A percentile compares a stretch with the other conserved stretches of the same genome.
Conservation (phyloP, 163 green algal species). For the Scenedesmus sp. region DNA sequence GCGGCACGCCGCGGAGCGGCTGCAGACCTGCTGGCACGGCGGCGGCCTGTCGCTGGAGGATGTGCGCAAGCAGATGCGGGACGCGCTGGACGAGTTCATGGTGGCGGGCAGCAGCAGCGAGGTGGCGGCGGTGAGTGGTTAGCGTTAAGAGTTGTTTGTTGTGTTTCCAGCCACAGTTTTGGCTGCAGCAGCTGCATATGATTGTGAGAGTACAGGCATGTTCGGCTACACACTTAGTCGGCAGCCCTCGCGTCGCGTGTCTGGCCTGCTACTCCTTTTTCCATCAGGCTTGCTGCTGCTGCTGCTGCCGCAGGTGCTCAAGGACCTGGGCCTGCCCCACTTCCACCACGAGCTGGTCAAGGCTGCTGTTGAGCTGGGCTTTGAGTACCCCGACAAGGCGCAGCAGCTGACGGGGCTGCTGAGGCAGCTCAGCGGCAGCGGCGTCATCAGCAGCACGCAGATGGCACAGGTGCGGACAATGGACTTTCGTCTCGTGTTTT, state of each 20-base stretch:
- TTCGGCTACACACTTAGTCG: neutral
- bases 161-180: too few relatives aligned
- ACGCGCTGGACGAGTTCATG: slow-evolving; percentile 62
- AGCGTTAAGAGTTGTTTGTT: too few relatives aligned
- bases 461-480: slow-evolving; percentile 49
- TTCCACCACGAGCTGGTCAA: slow-evolving; percentile 93
- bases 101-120: slow-evolving; percentile 32
- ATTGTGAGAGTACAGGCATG: neutral
- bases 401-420: slow-evolving; percentile 53
- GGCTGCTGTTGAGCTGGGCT: slow-evolving; percentile 53
- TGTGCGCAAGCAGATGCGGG: slow-evolving; percentile 41
- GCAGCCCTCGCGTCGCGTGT: neutral
- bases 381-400: slow-evolving; percentile 37
- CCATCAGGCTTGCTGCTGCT: neutral
- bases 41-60: slow-evolving; percentile 49
- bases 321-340: slow-evolving; percentile 82
- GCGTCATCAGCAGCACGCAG: slow-evolving; percentile 62
- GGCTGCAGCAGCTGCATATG: too few relatives aligned
- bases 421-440: slow-evolving; percentile 44
- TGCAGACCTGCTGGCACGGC: slow-evolving; percentile 92
- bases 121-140: slow-evolving; percentile 29
- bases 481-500: neutral
- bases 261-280: neutral
- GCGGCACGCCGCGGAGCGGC: slow-evolving; percentile 89
- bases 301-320: slow-evolving; percentile 60